phyloP scores from a whole-genome alignment of 257 asterid genomes.

The Anisodus tanguticus region DNA sequence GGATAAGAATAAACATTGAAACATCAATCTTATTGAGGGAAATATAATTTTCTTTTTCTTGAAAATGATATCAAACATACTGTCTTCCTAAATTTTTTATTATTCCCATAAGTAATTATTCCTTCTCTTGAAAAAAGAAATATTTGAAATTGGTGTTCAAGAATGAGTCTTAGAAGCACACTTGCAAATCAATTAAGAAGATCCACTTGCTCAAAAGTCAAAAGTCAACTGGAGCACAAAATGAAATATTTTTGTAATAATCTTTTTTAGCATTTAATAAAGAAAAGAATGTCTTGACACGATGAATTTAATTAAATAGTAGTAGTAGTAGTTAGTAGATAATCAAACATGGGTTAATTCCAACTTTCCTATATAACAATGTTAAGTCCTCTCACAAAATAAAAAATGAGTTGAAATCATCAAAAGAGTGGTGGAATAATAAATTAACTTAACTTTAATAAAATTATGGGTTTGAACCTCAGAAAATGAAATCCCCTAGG shows the following conservation, averaged over 20 bases:
- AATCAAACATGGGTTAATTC: no score
- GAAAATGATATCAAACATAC: constrained; percentile 14
- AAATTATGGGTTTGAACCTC: not conserved
- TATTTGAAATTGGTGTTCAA: constrained; percentile 2
- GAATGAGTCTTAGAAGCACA: not conserved
- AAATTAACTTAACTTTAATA: not conserved
- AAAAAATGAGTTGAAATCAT: not conserved
- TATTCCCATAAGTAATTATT: not conserved
- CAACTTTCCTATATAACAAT: no score
- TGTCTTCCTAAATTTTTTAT: not conserved
- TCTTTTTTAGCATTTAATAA: not conserved
- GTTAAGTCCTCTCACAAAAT: not conserved
- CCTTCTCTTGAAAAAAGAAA: not conserved
- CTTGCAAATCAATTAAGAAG: constrained; percentile 5
- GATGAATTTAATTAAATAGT: not conserved
- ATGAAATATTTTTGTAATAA: not conserved
- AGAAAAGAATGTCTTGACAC: not conserved
- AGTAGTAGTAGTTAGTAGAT: not conserved
- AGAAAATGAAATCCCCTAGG: not conserved
- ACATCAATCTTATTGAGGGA: not conserved
- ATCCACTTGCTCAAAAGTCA: not conserved
- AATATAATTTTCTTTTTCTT: not conserved
- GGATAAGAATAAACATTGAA: constrained; percentile 6
- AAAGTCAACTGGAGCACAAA: constrained; percentile 17
- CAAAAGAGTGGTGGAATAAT: not conserved